These are phyloP conservation scores for Mycena sp. DNA, from an alignment of 1,284 basidiomycete species.

Conservation along the genomic window DNA sequence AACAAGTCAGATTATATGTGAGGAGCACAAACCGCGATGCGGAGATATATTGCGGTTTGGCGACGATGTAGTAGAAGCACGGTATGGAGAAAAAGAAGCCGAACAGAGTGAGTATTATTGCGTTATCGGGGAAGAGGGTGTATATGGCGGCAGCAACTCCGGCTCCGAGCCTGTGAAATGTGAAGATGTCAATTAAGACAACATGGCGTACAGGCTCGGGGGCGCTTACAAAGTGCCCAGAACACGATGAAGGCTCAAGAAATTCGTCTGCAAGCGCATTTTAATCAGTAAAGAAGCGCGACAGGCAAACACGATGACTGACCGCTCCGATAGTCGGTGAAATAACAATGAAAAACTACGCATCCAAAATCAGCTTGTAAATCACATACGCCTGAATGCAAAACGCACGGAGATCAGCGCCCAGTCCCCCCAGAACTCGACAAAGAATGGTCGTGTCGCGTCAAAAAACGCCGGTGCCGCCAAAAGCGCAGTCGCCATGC, in stretches of 20 bases:
- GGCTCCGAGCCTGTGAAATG: constrained; percentile 74
- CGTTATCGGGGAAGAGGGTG: constrained; percentile 80
- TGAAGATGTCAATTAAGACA: constrained; percentile 18
- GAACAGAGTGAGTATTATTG: constrained; percentile 79
- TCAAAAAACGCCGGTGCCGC: constrained; percentile 90
- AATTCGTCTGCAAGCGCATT: constrained; percentile 74
- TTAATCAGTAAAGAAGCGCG: no score
- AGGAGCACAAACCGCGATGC: constrained; percentile 90
- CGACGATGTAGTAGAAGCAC: constrained; percentile 92
- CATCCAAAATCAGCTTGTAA: constrained; percentile 21
- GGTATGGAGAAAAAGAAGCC: constrained; percentile 93
- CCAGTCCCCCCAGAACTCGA: constrained; percentile 92
- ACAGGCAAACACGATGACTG: no score
- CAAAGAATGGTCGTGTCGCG: constrained; percentile 78
- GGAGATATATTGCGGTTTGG: constrained; percentile 81
- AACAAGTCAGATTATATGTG: constrained; percentile 91
- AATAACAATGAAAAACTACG: constrained; percentile 87
- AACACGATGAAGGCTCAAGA: constrained; percentile 79
- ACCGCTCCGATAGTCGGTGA: constrained; percentile 89
- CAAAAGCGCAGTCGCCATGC: constrained; percentile 81
- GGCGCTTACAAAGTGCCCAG: constrained; percentile 83
- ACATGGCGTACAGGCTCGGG: no score
- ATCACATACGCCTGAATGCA: neutral
- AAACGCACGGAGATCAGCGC: constrained; percentile 86
- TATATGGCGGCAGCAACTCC: constrained; percentile 78